Conservation (phyloP, 2,329 filamentous ascomycete species). For the Sclerotinia spermophila region DNA sequence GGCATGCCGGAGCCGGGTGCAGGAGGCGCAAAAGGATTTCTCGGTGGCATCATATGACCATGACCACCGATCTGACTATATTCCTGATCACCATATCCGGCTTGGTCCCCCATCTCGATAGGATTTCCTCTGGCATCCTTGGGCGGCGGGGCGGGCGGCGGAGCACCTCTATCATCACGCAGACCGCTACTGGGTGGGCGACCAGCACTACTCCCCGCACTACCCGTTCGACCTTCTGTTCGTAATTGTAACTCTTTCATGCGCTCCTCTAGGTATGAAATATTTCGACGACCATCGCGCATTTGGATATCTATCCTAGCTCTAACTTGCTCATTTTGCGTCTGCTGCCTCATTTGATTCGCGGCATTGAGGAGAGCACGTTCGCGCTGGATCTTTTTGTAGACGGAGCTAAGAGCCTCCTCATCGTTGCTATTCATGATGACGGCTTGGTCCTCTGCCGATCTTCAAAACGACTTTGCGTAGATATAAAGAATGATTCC, state of each 20-base stretch:
- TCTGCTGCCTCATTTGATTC: conserved; percentile 92
- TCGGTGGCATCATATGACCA: conserved; percentile 73
- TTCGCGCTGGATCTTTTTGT: conserved; percentile 96
- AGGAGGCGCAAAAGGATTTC: conserved; percentile 73
- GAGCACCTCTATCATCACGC: conserved; percentile 44
- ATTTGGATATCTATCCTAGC: conserved; percentile 91
- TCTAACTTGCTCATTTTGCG: conserved; percentile 86
- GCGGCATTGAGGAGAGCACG: conserved; percentile 92
- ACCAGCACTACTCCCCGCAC: conserved; percentile 57
- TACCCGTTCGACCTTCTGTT: conserved; percentile 64
- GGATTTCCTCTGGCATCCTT: conserved; percentile 61
- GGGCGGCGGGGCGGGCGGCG: conserved; percentile 66
- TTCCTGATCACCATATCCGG: conserved; percentile 58
- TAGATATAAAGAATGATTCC: conserved; percentile 7
- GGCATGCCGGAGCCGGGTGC: conserved; percentile 65
- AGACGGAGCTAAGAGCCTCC: conserved; percentile 71
- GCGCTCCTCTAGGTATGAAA: conserved; percentile 92
- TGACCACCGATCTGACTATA: conserved; percentile 60
- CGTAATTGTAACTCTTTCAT: conserved; percentile 85
- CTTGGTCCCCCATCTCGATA: conserved; percentile 47
- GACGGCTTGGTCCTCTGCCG: conserved; percentile 11
- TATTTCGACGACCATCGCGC: conserved; percentile 86
- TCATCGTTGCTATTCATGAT: conserved; percentile 60
- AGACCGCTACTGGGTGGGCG: conserved; percentile 43
- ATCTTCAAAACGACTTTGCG: not conserved